These are phyloP conservation scores for Amanita pallidorosea DNA, from an alignment of 768 basidiomycete species.

Conservation along the genomic window DNA sequence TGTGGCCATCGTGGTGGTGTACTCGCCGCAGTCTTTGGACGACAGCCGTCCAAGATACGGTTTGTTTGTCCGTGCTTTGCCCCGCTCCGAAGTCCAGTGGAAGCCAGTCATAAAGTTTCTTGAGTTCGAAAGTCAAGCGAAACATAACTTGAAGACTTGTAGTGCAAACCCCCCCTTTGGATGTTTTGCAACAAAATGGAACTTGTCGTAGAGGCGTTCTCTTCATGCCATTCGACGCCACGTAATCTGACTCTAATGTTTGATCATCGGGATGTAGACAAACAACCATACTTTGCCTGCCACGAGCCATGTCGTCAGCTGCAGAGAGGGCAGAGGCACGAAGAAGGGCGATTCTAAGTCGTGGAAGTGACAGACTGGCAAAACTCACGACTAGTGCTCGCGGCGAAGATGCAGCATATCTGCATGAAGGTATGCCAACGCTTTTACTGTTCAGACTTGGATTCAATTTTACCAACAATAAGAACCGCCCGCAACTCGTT, in stretches of 20 bases:
- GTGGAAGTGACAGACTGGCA: slow-evolving; percentile 65
- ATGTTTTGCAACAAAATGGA: too few relatives aligned
- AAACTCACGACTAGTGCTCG: slow-evolving; percentile 67
- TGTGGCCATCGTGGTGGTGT: slow-evolving; percentile 17
- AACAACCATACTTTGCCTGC: too few relatives aligned
- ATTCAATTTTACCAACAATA: too few relatives aligned
- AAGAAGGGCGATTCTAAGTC: slow-evolving; percentile 62
- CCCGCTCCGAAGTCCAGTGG: background rate
- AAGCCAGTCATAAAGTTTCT: too few relatives aligned
- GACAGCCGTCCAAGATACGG: slow-evolving; percentile 8
- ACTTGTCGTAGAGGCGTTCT: too few relatives aligned
- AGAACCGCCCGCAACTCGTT: slow-evolving; percentile 30
- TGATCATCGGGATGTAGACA: background rate
- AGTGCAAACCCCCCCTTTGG: too few relatives aligned
- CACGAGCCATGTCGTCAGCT: slow-evolving; percentile 25
- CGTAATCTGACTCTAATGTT: background rate
- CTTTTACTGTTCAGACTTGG: slow-evolving; percentile 1
- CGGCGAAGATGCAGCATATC: slow-evolving; percentile 54
- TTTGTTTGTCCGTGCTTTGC: slow-evolving; percentile 16
- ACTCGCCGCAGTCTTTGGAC: slow-evolving; percentile 4
- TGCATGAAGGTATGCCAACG: slow-evolving; percentile 34
- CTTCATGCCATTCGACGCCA: too few relatives aligned
- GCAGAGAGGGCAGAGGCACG: slow-evolving; percentile 71
- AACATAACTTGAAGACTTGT: too few relatives aligned
- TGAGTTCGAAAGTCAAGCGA: too few relatives aligned